Evolutionary conservation across 2,329 filamentous ascomycete species (phyloP), one percentile per base, ranked within the genome.

Genomic region (Cladosporium cucumerinum): DNA sequence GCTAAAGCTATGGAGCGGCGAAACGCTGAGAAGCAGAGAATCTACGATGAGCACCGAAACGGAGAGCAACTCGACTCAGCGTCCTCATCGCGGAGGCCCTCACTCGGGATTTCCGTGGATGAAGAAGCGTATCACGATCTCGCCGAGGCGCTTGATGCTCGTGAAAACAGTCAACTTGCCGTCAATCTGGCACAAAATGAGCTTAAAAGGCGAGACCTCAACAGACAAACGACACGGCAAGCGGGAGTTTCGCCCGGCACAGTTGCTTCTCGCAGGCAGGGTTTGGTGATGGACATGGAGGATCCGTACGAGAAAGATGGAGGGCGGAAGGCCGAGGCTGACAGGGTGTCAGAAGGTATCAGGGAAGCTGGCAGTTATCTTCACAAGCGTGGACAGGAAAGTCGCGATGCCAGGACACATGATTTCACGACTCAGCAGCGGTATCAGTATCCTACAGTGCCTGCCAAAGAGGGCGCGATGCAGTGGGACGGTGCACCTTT

Each of bases 141-240:
- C 14, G 46, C 34, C 8, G 59, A 71, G 34, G 61, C 73, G 4
- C 78, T 96, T 16, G 87, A 91, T 71, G 89, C 89, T 0, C 84
- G 83, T 1, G 86, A 92, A 64, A 83, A 96, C 67, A 85, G 87
- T 67, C 89, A 93, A 12, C 78, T 96, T 54, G 93, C 92, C 0
- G 87, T 96, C 7, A 86, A 89, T 68, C 77, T 96, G 32, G 92
- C 92, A 0, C 87, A 89, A 67, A 85, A 85, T 63, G 92, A 96
- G 76, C 84, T 93, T 65, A 82, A 80, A 64, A 83, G 90, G 49
- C 83, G 92, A 69, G 88, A 90, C 70, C 86, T 85, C 16, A 83
- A 82, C 49, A 82, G 86, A 51, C 69, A 69, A 63, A 72, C 70
- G 39, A 76, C 72, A 28, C 82, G 84, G 34, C 83, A 86, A 69